Evolutionary conservation across 2,329 filamentous ascomycete genomes (phyloP).

Genomic region (Botrytis elliptica): DNA sequence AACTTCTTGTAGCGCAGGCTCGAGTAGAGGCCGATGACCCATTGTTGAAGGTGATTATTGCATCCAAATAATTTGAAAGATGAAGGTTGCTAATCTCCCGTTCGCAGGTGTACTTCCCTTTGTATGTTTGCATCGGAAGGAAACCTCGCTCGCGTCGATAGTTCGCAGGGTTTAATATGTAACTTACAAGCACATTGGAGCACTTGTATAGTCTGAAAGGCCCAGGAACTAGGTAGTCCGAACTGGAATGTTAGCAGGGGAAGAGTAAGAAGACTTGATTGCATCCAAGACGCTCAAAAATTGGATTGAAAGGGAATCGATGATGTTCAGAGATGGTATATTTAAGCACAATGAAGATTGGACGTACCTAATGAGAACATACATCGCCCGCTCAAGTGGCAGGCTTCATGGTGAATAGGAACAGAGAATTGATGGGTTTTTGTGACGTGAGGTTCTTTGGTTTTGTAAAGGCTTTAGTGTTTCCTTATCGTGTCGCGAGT

Average conservation of each 20-base stretch:
- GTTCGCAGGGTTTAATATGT: background rate
- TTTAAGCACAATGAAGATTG: background rate
- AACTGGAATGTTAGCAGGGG: background rate
- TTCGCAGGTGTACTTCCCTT: constrained; percentile 56
- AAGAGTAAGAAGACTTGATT: background rate
- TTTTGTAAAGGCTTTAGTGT: background rate
- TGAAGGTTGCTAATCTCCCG: constrained; percentile 15
- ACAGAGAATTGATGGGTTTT: background rate
- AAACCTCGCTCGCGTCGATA: constrained; percentile 46
- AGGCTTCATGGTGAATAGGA: background rate
- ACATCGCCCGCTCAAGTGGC: constrained; percentile 1
- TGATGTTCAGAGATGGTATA: background rate
- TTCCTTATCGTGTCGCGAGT: background rate
- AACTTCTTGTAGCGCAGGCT: constrained; percentile 56
- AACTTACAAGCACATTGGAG: background rate
- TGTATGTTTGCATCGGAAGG: constrained; percentile 64
- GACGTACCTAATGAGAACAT: background rate
- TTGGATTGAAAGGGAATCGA: background rate
- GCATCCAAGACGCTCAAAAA: background rate
- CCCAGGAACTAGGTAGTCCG: background rate
- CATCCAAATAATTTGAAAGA: background rate
- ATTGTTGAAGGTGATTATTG: constrained; percentile 51
- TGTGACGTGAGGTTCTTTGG: background rate
- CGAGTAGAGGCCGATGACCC: constrained; percentile 53
- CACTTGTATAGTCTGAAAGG: background rate